Conservation (phyloP, 2,329 filamentous ascomycete species). For the Colletotrichum sojae region DNA sequence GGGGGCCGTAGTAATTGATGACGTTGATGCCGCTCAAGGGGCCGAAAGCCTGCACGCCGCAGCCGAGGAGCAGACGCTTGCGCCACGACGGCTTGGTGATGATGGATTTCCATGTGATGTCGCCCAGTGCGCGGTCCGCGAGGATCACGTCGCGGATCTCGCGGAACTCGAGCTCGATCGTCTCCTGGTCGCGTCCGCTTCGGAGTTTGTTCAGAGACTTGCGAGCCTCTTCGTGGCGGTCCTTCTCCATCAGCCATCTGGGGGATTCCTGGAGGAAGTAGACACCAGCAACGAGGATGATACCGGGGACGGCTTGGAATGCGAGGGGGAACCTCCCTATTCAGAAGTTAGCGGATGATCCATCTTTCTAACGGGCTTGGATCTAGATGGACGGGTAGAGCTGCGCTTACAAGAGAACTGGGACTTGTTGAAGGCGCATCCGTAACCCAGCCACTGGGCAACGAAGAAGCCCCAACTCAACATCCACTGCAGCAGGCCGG, state of each 20-base stretch:
- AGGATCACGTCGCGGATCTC: conserved; percentile 57
- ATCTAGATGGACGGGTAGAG: conserved; percentile 42
- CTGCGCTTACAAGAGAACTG: conserved; percentile 48
- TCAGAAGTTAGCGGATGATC: background rate
- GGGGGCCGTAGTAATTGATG: conserved; percentile 53
- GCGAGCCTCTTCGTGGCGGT: conserved; percentile 51
- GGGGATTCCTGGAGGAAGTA: conserved; percentile 47
- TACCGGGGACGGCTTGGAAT: conserved; percentile 46
- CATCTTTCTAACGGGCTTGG: conserved; percentile 2
- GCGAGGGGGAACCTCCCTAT: conserved; percentile 50
- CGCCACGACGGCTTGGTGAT: conserved; percentile 59
- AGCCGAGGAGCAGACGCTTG: conserved; percentile 61
- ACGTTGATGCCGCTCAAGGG: conserved; percentile 55
- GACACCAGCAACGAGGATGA: conserved; percentile 44
- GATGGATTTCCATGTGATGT: conserved; percentile 56
- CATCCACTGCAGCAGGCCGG: conserved; percentile 61
- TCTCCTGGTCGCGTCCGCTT: conserved; percentile 46
- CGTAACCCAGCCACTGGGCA: conserved; percentile 53
- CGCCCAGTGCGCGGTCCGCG: conserved; percentile 51
- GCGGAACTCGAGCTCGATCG: conserved; percentile 55
- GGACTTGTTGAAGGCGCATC: conserved; percentile 46
- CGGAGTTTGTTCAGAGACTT: conserved; percentile 51
- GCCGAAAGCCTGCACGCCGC: conserved; percentile 63
- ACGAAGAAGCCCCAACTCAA: conserved; percentile 58
- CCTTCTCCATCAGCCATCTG: conserved; percentile 52